phyloP scores from a whole-genome alignment of 345 rosid genomes.

The Eucalyptus microcorys region DNA sequence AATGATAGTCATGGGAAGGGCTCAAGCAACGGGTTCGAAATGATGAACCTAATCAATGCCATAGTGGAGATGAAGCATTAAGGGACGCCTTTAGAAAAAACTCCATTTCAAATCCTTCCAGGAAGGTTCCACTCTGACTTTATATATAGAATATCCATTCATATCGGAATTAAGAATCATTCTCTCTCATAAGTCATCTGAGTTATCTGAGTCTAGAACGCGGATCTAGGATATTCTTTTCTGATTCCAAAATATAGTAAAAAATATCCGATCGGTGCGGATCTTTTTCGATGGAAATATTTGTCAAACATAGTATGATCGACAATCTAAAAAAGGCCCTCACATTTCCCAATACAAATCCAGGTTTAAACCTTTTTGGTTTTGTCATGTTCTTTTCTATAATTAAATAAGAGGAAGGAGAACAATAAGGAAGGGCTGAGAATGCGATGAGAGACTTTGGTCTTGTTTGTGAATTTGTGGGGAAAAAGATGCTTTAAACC shows the following conservation, averaged over 20 bases:
- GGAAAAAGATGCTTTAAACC: not conserved
- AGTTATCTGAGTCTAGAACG: not conserved
- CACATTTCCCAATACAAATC: not conserved
- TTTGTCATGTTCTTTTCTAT: not conserved
- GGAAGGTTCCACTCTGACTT: not conserved
- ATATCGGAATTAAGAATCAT: not conserved
- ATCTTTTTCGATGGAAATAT: not conserved
- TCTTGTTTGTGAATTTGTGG: not conserved
- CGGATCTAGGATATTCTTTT: not conserved
- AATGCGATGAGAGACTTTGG: not conserved
- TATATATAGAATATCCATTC: not conserved
- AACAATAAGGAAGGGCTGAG: not conserved
- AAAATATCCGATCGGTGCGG: not conserved
- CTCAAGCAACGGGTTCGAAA: not conserved
- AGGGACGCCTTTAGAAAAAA: not conserved
- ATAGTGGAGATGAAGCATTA: not conserved
- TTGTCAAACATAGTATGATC: not conserved
- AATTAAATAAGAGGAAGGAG: not conserved
- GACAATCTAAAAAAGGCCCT: not conserved
- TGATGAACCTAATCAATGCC: not conserved
- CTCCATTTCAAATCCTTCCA: not conserved
- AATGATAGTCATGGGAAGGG: not conserved
- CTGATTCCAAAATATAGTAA: not conserved
- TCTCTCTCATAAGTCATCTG: not conserved
- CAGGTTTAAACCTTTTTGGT: not conserved